A percentile compares a stretch with the other conserved stretches of the same genome.
phyloP scores from a whole-genome alignment of 2,329 filamentous ascomycete genomes.

The Polytolypa hystricis region DNA sequence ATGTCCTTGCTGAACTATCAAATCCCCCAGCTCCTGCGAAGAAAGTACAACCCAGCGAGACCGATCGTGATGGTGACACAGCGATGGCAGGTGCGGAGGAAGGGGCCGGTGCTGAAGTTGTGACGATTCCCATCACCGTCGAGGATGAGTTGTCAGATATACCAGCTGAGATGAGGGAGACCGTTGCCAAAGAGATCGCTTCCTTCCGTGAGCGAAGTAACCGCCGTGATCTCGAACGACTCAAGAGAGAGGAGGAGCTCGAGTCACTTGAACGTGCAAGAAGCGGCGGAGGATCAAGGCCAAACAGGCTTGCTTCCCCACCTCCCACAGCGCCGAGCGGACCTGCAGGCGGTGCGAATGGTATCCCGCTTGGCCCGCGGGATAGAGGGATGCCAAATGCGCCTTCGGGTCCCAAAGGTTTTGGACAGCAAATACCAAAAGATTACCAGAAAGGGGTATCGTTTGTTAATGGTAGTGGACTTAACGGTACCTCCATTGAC shows the following conservation, averaged over 20 bases:
- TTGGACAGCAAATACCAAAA: constrained; percentile 51
- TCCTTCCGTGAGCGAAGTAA: constrained; percentile 89
- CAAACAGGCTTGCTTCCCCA: constrained; percentile 61
- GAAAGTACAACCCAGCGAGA: constrained; percentile 31
- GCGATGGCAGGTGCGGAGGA: constrained; percentile 57
- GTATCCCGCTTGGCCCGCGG: constrained; percentile 63
- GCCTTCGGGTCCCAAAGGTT: constrained; percentile 58
- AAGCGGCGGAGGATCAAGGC: constrained; percentile 48
- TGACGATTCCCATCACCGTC: constrained; percentile 74
- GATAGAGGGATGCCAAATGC: constrained; percentile 59
- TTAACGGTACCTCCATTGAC: constrained; percentile 52
- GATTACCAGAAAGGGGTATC: constrained; percentile 67
- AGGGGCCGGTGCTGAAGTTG: constrained; percentile 62
- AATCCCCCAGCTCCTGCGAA: constrained; percentile 47
- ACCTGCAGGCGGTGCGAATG: constrained; percentile 55
- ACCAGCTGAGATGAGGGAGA: constrained; percentile 89
- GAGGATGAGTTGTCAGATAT: constrained; percentile 96
- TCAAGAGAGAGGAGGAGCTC: constrained; percentile 82
- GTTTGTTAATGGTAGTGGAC: constrained; percentile 70
- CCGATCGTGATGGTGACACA: constrained; percentile 56
- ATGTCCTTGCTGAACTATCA: constrained; percentile 59
- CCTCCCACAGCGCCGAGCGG: constrained; percentile 51
- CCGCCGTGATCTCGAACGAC: constrained; percentile 73
- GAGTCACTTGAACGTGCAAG: constrained; percentile 73
- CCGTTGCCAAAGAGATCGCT: constrained; percentile 85